Evolutionary conservation across 2,329 filamentous ascomycete genomes (phyloP).

Genomic region (Corniculantispora saksenae): DNA sequence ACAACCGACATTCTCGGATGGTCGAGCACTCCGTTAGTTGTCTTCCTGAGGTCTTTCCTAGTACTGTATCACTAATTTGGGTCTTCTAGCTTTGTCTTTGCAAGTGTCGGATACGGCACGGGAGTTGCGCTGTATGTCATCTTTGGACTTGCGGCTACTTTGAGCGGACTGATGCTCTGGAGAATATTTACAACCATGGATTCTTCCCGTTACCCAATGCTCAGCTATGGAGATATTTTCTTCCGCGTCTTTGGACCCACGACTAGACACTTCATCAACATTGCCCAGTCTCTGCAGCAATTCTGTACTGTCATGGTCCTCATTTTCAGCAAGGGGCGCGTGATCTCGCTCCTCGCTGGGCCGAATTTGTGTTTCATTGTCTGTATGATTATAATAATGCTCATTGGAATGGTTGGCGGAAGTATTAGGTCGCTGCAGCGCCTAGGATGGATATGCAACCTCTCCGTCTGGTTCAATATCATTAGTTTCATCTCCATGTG

Average conservation of each 20-base stretch:
- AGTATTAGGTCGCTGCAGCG: slow-evolving; percentile 56
- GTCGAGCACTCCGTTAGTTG: slow-evolving; percentile 37
- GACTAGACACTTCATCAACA: slow-evolving; percentile 47
- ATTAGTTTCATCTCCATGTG: slow-evolving; percentile 44
- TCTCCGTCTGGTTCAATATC: slow-evolving; percentile 59
- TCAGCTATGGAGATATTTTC: slow-evolving; percentile 48
- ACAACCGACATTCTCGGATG: slow-evolving; percentile 50
- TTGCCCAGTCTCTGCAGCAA: slow-evolving; percentile 48
- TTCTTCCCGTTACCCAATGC: slow-evolving; percentile 46
- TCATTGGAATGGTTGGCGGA: slow-evolving; percentile 52
- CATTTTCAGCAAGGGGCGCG: slow-evolving; percentile 54
- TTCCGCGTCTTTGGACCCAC: slow-evolving; percentile 47
- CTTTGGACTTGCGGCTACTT: slow-evolving; percentile 43
- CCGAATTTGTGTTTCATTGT: slow-evolving; percentile 52
- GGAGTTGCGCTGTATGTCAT: slow-evolving; percentile 46
- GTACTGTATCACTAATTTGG: too few species aligned
- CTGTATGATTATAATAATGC: slow-evolving; percentile 51
- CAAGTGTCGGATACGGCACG: slow-evolving; percentile 42
- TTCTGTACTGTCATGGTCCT: slow-evolving; percentile 53
- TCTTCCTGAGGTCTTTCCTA: background rate
- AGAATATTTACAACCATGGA: slow-evolving; percentile 45
- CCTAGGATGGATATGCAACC: slow-evolving; percentile 56
- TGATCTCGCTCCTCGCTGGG: slow-evolving; percentile 49
- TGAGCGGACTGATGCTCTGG: slow-evolving; percentile 45
- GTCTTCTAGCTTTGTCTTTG: slow-evolving; percentile 20